Evolutionary conservation across 2,329 filamentous ascomycete species (phyloP), one percentile per base, ranked within the genome.

Genomic region (Cordyceps cicadae): DNA sequence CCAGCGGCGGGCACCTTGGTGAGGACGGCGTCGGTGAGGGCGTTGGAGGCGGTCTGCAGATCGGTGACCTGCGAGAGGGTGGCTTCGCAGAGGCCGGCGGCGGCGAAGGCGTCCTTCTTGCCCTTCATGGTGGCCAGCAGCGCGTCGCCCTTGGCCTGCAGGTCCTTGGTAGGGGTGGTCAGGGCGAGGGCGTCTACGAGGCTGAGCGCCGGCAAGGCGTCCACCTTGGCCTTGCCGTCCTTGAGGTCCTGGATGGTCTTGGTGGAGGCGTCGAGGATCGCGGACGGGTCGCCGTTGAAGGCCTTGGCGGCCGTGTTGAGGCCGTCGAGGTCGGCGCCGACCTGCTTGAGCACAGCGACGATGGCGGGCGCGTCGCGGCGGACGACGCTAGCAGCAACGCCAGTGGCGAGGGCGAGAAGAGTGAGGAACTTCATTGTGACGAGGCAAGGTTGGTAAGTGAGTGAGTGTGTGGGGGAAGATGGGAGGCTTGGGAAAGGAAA

Each of bases 1-100:
- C 67, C 67, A 8, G 63, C 66, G 19, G 63, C 55, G 34, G 70
- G 70, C 2, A 71, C 67, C 67, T 72, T 72, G 55, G 32, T 29
- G 21, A 72, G 67, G 43, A 70, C 64, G 39, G 69, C 59, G n/a
- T 67, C 61, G 59, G 71, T 72, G 26, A 72, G 69, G n/a, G 58
- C 61, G 61, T 68, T 49, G 4, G 68, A 67, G 59, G 63, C 63
- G 2, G 37, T 51, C 64, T 65, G 66, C 60, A 72, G 66, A 52
- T 65, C 60, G 32, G n/a, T 49, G 34, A 70, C 59, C 59, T 69
- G 61, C n/a, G 63, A 26, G 54, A 66, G 65, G 50, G 70, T 65
- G 45, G 65, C 62, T 21, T 61, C 62, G 65, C 71, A 72, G 5
- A 69, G 67, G 56, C 64, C 65, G 32, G 68, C 69, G 60, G 69